Conservation (phyloP, 1,284 basidiomycete species). For the Cutaneotrichosporon mucoides region DNA sequence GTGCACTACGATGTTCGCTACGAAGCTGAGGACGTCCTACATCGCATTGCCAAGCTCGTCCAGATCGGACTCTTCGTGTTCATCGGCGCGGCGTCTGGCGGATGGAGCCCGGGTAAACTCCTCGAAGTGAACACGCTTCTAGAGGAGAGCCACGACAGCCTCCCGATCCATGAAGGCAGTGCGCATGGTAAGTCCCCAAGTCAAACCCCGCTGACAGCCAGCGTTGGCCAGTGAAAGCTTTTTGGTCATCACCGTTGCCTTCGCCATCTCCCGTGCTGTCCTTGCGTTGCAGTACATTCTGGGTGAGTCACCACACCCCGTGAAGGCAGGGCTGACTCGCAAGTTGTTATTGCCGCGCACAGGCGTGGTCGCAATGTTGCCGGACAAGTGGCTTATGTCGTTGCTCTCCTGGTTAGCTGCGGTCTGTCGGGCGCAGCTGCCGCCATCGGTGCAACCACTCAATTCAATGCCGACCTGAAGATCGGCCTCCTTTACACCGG, state of each 20-base stretch:
- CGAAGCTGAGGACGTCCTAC: conserved; percentile 29
- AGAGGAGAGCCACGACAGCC: neutral
- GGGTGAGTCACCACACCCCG: conserved; percentile 8
- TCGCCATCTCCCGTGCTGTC: conserved; percentile 17
- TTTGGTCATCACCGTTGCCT: conserved; percentile 24
- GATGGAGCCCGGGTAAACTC: conserved; percentile 19
- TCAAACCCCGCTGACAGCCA: neutral
- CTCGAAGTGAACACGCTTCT: too few relatives aligned
- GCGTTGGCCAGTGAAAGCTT: conserved; percentile 7
- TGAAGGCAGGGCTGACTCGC: too few relatives aligned
- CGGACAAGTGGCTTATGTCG: too few relatives aligned
- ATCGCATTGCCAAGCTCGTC: conserved; percentile 26
- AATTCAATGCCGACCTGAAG: too few relatives aligned
- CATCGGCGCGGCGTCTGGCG: conserved; percentile 32
- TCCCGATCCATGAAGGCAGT: neutral
- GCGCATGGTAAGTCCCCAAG: neutral
- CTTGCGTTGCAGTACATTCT: conserved; percentile 24
- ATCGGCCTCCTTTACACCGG: too few relatives aligned
- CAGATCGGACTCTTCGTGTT: conserved; percentile 34
- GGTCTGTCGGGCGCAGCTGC: too few relatives aligned
- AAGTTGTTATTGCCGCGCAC: too few relatives aligned
- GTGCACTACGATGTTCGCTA: conserved; percentile 33
- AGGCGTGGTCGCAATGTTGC: too few relatives aligned
- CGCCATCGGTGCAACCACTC: too few relatives aligned
- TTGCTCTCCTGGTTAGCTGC: too few relatives aligned